Percentiles rank a stretch among this genome's conserved stretches.
Conservation (phyloP, 305 asterid species). For the Ilex paraguariensis region DNA sequence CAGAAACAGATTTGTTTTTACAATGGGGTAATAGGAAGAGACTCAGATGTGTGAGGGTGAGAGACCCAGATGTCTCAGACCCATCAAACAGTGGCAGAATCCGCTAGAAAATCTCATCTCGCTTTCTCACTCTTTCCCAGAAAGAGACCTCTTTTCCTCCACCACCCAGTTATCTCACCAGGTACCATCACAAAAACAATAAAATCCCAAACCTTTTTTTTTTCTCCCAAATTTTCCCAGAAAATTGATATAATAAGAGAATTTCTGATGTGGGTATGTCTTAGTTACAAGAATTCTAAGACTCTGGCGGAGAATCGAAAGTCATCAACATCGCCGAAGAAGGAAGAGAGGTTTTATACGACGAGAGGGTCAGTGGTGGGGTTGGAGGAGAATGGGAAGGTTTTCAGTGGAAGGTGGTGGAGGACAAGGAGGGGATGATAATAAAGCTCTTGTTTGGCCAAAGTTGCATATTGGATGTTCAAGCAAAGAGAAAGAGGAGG, state of each 20-base stretch:
- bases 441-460: slow-evolving; percentile 22
- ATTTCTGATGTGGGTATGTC: no score
- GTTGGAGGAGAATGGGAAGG: slow-evolving; percentile 26
- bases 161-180: slow-evolving; percentile 18
- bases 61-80: slow-evolving; percentile 20
- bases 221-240: background rate
- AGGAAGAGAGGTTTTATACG: slow-evolving; percentile 36
- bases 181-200: slow-evolving; percentile 12
- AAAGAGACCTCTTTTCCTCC: slow-evolving; percentile 14
- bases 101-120: slow-evolving; percentile 22
- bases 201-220: background rate
- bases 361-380: slow-evolving; percentile 36
- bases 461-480: slow-evolving; percentile 27
- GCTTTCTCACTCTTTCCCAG: slow-evolving; percentile 11
- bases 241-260: no score
- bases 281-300: slow-evolving; percentile 41
- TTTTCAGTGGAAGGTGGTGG: slow-evolving; percentile 19
- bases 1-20: no score
- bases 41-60: slow-evolving; percentile 36
- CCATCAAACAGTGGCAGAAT: slow-evolving; percentile 10
- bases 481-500: slow-evolving; percentile 43
- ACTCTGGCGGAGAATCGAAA: slow-evolving; percentile 26
- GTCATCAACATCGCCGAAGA: slow-evolving; percentile 31
- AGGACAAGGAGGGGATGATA: slow-evolving; percentile 13
- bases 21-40: no score